Evolutionary conservation across 164 flowering plant genomes (phyloP).

Genomic region (Nymphaea colorata): DNA sequence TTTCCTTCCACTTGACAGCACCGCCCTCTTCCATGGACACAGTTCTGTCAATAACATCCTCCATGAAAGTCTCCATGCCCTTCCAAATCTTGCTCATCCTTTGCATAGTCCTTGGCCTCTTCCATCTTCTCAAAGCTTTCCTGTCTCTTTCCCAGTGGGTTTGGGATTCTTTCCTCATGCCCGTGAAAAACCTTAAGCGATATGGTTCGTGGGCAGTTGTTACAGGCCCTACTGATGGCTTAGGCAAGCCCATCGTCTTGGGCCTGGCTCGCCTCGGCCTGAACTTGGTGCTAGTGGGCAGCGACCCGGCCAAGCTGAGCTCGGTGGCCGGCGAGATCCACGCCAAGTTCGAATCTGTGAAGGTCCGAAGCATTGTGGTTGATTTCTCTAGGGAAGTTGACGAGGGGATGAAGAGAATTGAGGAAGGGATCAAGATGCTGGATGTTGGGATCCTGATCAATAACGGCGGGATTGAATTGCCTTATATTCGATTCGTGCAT

Average conservation of each 20-base stretch:
- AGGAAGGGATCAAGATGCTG: conserved; percentile 37
- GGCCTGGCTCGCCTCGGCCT: conserved; percentile 63
- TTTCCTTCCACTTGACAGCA: too few relatives aligned
- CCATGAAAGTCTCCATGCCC: not conserved
- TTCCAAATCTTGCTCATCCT: not conserved
- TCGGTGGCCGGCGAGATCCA: conserved; percentile 30
- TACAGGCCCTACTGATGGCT: conserved; percentile 82
- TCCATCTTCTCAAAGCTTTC: conserved; percentile 17
- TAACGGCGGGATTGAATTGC: conserved; percentile 57
- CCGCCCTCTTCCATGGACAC: too few relatives aligned
- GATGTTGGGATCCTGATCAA: conserved; percentile 69
- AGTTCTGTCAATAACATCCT: not conserved
- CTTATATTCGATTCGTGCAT: conserved; percentile 29
- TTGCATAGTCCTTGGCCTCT: conserved; percentile 22
- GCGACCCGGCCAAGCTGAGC: conserved; percentile 42
- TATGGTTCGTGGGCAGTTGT: conserved; percentile 88
- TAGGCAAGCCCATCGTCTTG: conserved; percentile 70
- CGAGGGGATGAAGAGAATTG: conserved; percentile 38
- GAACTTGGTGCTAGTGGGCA: conserved; percentile 56
- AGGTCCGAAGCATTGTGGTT: conserved; percentile 43
- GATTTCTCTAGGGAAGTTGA: conserved; percentile 53
- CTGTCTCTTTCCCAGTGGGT: conserved; percentile 37
- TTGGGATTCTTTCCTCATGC: conserved; percentile 50
- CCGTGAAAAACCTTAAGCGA: conserved; percentile 48
- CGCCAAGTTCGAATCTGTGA: conserved; percentile 9